Percentiles rank a stretch among this genome's conserved stretches.
Evolutionary conservation across 352 stramenopile species (phyloP).

Genomic region (Peronospora tabacina): DNA sequence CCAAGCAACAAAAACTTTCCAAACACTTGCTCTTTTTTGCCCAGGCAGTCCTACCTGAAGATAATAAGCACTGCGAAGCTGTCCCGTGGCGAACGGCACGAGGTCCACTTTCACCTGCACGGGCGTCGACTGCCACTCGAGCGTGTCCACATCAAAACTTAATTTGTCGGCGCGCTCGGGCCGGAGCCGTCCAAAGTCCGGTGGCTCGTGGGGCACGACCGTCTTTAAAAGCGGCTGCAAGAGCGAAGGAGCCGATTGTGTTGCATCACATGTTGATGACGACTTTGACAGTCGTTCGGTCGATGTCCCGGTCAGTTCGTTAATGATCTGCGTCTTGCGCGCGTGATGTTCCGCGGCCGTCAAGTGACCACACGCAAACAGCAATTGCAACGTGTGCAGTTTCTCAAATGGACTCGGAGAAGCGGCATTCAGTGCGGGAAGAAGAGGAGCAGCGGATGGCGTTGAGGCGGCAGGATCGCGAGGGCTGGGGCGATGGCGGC

Average conservation of each 20-base stretch:
- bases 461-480: no score
- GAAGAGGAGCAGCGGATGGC: no score
- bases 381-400: constrained; percentile 77
- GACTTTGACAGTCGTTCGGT: no score
- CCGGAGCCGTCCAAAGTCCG: constrained; percentile 51
- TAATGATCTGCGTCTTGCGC: constrained; percentile 83
- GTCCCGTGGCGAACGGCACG: constrained; percentile 72
- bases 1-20: no score
- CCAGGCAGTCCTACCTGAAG: constrained; percentile 28
- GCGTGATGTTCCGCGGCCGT: constrained; percentile 75
- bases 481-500: no score
- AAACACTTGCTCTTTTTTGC: no score
- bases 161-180: constrained; percentile 71
- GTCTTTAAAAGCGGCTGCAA: constrained; percentile 77
- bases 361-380: constrained; percentile 71
- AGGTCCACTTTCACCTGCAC: constrained; percentile 65
- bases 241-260: constrained; percentile 5
- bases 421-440: no score
- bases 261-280: no score
- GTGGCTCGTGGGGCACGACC: constrained; percentile 64
- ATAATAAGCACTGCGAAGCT: constrained; percentile 77
- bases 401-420: constrained; percentile 68
- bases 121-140: constrained; percentile 65
- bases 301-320: constrained; percentile 79
- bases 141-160: constrained; percentile 74